phyloP scores from a whole-genome alignment of 257 asterid genomes.

The Verbena officinalis region DNA sequence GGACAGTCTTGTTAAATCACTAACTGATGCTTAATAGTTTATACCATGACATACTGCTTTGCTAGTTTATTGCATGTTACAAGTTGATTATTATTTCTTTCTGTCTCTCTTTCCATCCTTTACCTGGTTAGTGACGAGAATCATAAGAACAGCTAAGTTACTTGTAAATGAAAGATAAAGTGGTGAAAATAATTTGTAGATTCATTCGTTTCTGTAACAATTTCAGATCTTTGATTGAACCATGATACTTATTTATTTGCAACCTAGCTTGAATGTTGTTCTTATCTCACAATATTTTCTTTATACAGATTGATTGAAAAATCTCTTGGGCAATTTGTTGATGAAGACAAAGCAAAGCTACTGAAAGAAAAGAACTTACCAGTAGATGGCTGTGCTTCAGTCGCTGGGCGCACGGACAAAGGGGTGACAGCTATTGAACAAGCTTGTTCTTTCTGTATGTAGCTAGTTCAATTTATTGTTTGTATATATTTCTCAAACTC shows the following conservation, averaged over 20 bases:
- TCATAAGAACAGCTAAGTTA: conserved; percentile 6
- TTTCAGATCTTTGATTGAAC: conserved; percentile 16
- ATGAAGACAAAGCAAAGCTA: conserved; percentile 68
- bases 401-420: conserved; percentile 98
- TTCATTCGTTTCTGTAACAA: background rate
- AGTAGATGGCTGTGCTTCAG: conserved; percentile 68
- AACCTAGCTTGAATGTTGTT: conserved; percentile 14
- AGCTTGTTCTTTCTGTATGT: conserved; percentile 96
- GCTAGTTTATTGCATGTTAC: background rate
- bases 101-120: background rate
- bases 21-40: background rate
- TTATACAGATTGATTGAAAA: conserved; percentile 66
- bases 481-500: conserved; percentile 12
- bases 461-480: conserved; percentile 28
- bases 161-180: conserved; percentile 11
- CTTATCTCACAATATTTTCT: conserved; percentile 18
- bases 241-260: conserved; percentile 3
- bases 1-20: background rate
- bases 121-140: background rate
- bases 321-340: conserved; percentile 83
- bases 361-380: conserved; percentile 84
- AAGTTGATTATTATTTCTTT: background rate
- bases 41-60: background rate
- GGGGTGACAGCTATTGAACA: conserved; percentile 94
- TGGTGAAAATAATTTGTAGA: conserved; percentile 2